phyloP scores from a whole-genome alignment of 2,329 filamentous ascomycete species.

The Gyromitra esculenta region DNA sequence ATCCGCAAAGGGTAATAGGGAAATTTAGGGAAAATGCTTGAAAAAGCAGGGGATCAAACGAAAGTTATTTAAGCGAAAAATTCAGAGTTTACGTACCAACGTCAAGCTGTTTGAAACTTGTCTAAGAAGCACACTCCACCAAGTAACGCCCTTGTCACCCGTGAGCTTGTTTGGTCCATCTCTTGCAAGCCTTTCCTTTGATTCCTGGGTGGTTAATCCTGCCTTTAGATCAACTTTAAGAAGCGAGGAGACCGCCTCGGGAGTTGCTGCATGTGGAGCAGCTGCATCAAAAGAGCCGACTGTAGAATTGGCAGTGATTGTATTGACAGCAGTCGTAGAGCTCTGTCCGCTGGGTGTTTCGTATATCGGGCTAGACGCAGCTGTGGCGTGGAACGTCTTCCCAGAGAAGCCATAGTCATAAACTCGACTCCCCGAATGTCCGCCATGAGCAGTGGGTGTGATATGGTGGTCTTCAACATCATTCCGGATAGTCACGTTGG shows the following conservation, averaged over 20 bases:
- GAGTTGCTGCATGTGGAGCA: slow-evolving; percentile 49
- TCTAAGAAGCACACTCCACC: slow-evolving; percentile 79
- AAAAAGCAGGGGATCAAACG: slow-evolving; percentile 25
- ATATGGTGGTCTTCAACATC: slow-evolving; percentile 21
- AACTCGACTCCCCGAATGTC: slow-evolving; percentile 39
- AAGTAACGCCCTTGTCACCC: slow-evolving; percentile 74
- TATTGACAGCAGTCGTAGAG: slow-evolving; percentile 53
- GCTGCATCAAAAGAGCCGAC: slow-evolving; percentile 44
- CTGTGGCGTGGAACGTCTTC: slow-evolving; percentile 27
- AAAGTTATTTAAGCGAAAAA: slow-evolving; percentile 30
- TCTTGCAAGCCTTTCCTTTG: slow-evolving; percentile 71
- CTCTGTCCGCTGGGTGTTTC: slow-evolving; percentile 47
- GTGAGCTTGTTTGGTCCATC: slow-evolving; percentile 77
- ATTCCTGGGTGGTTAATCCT: slow-evolving; percentile 73
- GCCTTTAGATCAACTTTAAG: slow-evolving; percentile 64
- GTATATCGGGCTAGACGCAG: slow-evolving; percentile 44
- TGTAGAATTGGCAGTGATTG: slow-evolving; percentile 44
- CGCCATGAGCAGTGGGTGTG: slow-evolving; percentile 25
- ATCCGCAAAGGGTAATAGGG: slow-evolving; percentile 4
- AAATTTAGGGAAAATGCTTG: slow-evolving; percentile 25
- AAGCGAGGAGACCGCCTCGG: slow-evolving; percentile 46
- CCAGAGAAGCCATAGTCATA: slow-evolving; percentile 50
- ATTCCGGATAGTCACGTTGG: slow-evolving; percentile 42
- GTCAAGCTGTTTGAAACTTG: slow-evolving; percentile 82
- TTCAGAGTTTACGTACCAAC: slow-evolving; percentile 63